phyloP scores from a whole-genome alignment of 805 yeast species.

The Lipomyces lipofer region DNA sequence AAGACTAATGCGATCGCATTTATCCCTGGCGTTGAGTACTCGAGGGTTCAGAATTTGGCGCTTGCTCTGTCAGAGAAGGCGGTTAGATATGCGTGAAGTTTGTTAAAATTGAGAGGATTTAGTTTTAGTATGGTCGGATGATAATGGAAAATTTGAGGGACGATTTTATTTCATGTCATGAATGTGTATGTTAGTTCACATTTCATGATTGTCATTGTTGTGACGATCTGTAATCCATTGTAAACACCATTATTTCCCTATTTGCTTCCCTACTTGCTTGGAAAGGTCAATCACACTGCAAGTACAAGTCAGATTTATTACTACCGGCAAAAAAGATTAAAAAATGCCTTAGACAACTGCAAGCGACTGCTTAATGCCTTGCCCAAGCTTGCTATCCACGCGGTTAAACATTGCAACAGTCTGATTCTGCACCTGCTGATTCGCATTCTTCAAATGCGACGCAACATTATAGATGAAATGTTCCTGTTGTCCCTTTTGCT shows the following conservation, averaged over 20 bases:
- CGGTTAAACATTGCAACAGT: conserved; percentile 74
- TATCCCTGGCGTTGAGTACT: conserved; percentile 73
- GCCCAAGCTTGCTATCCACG: conserved; percentile 70
- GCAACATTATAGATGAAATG: conserved; percentile 83
- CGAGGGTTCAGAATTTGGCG: conserved; percentile 85
- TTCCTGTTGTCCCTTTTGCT: conserved; percentile 77
- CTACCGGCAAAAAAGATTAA: background rate
- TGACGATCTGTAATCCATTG: too few species aligned
- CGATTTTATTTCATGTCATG: too few species aligned
- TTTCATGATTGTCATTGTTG: background rate
- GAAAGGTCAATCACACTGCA: too few species aligned
- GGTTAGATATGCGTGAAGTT: too few species aligned
- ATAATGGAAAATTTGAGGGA: too few species aligned
- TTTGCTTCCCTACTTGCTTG: too few species aligned
- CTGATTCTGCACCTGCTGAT: conserved; percentile 72
- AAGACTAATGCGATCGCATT: conserved; percentile 63
- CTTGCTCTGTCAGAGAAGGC: conserved; percentile 80
- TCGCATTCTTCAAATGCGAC: conserved; percentile 66
- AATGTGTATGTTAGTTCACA: too few species aligned
- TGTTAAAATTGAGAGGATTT: too few species aligned
- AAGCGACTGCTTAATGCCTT: conserved; percentile 58
- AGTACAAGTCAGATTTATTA: too few species aligned
- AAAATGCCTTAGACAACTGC: too few species aligned
- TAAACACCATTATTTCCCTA: too few species aligned
- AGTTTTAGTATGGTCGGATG: background rate